Evolutionary conservation across 176 grass and related monocot genomes (phyloP).

Genomic region (Carex myosuroides): DNA sequence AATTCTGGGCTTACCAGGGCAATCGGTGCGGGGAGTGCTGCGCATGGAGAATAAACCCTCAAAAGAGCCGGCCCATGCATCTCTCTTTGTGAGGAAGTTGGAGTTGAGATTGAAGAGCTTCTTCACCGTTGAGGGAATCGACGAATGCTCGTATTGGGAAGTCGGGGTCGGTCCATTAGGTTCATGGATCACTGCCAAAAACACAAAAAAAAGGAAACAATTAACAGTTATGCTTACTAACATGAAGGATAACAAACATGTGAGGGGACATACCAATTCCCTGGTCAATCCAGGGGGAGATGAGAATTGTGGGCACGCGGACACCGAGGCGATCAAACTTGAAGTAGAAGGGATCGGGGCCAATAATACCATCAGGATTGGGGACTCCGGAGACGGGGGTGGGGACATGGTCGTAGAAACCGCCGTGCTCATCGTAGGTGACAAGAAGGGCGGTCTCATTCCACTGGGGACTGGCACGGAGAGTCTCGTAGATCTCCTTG

Average conservation of each 20-base stretch:
- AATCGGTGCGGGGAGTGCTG: slow-evolving; percentile 73
- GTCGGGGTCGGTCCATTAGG: slow-evolving; percentile 42
- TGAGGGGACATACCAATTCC: slow-evolving; percentile 37
- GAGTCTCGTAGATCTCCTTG: slow-evolving; percentile 90
- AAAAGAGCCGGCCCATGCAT: slow-evolving; percentile 82
- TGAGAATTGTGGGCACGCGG: slow-evolving; percentile 58
- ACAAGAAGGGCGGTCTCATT: slow-evolving; percentile 69
- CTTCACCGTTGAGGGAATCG: slow-evolving; percentile 71
- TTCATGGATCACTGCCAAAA: slow-evolving; percentile 69
- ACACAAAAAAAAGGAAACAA: not conserved
- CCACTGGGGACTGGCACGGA: slow-evolving; percentile 85
- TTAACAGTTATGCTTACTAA: not conserved
- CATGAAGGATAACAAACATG: not conserved
- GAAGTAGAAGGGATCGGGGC: slow-evolving; percentile 90
- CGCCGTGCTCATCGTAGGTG: slow-evolving; percentile 92
- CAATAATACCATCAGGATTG: slow-evolving; percentile 83
- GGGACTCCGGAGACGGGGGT: slow-evolving; percentile 62
- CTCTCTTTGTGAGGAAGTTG: slow-evolving; percentile 89
- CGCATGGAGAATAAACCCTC: slow-evolving; percentile 53
- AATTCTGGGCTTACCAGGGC: slow-evolving; percentile 43
- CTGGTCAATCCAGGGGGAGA: slow-evolving; percentile 86
- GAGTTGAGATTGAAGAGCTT: slow-evolving; percentile 85
- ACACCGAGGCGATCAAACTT: slow-evolving; percentile 88
- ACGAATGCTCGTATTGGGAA: slow-evolving; percentile 88
- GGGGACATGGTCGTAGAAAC: slow-evolving; percentile 95